Conservation (phyloP, 2,329 filamentous ascomycete genomes). For the Hypoxylon sp. region DNA sequence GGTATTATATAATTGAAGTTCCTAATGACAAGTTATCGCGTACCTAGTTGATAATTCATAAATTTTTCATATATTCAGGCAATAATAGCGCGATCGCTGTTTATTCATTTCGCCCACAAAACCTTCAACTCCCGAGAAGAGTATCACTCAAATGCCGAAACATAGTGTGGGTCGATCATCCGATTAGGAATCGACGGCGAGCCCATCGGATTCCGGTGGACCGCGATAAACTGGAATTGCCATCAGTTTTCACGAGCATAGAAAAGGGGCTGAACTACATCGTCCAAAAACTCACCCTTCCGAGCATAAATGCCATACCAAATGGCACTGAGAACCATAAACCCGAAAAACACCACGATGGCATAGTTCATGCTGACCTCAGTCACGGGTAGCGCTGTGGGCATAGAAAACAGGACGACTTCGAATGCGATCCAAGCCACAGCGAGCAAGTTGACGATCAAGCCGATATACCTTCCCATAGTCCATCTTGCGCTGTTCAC, state of each 20-base stretch:
- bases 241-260: conserved; percentile 10
- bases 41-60: background rate
- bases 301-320: conserved; percentile 67
- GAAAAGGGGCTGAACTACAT: background rate
- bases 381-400: conserved; percentile 51
- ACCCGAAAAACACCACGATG: conserved; percentile 65
- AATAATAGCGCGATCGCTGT: background rate
- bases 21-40: background rate
- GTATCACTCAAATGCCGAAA: background rate
- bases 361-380: conserved; percentile 62
- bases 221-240: conserved; percentile 47
- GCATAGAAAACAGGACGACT: conserved; percentile 64
- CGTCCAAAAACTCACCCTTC: conserved; percentile 58
- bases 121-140: background rate
- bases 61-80: background rate
- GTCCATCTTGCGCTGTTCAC: conserved; percentile 64
- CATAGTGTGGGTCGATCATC: background rate
- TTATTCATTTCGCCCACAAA: background rate
- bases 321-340: conserved; percentile 53
- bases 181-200: conserved; percentile 42
- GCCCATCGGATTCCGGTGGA: conserved; percentile 51
- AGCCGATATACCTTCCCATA: conserved; percentile 59
- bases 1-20: background rate
- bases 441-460: conserved; percentile 60
- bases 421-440: conserved; percentile 66